phyloP scores from a whole-genome alignment of 140 eudicot species.

The Eryngium alpinum region DNA sequence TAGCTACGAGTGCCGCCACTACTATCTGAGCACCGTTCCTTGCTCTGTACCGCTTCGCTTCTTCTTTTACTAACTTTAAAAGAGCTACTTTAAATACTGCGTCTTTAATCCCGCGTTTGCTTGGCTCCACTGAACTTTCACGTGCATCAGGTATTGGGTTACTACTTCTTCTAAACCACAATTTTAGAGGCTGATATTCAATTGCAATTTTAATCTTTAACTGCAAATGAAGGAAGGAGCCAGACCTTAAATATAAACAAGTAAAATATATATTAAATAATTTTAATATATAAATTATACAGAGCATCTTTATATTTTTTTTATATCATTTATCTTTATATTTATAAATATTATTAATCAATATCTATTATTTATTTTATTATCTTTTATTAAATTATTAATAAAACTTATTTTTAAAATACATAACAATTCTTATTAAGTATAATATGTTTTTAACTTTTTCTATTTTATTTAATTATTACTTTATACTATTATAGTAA shows the following conservation, averaged over 20 bases:
- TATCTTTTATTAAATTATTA: no score
- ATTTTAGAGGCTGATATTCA: background rate
- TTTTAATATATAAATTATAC: background rate
- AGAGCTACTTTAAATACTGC: background rate
- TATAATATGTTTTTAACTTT: no score
- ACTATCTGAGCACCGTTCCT: background rate
- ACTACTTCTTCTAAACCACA: background rate
- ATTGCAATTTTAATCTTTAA: background rate
- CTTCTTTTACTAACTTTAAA: background rate
- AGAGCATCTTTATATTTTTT: no score
- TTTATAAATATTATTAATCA: no score
- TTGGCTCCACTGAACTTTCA: background rate
- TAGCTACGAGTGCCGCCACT: background rate
- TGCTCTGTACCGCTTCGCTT: background rate
- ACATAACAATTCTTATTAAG: no score
- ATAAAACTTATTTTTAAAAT: no score
- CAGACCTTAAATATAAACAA: no score
- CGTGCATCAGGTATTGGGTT: background rate
- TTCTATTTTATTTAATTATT: no score
- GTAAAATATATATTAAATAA: background rate
- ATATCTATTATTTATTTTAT: no score
- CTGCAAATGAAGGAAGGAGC: background rate
- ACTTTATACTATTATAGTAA: no score
- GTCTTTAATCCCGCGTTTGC: background rate
- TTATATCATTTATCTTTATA: no score